Conservation (phyloP, 2,329 filamentous ascomycete species). For the Chrysoporthe austroafricana region DNA sequence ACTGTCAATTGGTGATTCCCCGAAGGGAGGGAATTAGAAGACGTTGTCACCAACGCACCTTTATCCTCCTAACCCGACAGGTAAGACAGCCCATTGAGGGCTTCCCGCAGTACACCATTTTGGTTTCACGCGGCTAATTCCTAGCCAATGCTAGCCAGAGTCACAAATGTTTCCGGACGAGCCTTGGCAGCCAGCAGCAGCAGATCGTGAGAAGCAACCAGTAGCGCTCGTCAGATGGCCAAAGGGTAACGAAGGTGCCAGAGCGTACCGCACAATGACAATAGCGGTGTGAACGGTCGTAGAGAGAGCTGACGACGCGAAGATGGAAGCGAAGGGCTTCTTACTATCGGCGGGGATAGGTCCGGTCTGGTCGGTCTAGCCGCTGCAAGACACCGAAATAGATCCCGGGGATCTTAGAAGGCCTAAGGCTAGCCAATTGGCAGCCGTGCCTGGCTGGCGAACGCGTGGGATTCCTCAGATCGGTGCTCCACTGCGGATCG, state of each 20-base stretch:
- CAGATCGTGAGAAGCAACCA: neutral
- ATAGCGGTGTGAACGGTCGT: neutral
- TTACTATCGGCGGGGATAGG: neutral
- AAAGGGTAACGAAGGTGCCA: neutral
- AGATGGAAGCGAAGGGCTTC: neutral
- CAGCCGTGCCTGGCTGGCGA: neutral
- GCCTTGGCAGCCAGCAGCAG: neutral
- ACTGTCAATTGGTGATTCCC: neutral
- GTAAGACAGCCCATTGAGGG: constrained; percentile 72
- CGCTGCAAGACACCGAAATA: neutral
- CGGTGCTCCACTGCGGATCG: neutral
- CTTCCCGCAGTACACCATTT: constrained; percentile 69
- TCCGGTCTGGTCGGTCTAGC: neutral
- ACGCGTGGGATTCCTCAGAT: neutral
- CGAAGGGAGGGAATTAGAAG: neutral
- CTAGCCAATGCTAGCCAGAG: neutral
- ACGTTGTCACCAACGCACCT: constrained; percentile 53
- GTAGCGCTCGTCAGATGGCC: too few species aligned
- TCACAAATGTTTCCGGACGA: neutral
- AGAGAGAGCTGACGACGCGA: neutral
- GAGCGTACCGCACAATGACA: neutral
- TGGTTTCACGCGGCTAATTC: constrained; percentile 29
- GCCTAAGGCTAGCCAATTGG: neutral
- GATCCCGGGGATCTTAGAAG: neutral
- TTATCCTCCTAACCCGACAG: constrained; percentile 73